phyloP scores from a whole-genome alignment of 208 protist species.

The Wallacemonas rigidus region DNA sequence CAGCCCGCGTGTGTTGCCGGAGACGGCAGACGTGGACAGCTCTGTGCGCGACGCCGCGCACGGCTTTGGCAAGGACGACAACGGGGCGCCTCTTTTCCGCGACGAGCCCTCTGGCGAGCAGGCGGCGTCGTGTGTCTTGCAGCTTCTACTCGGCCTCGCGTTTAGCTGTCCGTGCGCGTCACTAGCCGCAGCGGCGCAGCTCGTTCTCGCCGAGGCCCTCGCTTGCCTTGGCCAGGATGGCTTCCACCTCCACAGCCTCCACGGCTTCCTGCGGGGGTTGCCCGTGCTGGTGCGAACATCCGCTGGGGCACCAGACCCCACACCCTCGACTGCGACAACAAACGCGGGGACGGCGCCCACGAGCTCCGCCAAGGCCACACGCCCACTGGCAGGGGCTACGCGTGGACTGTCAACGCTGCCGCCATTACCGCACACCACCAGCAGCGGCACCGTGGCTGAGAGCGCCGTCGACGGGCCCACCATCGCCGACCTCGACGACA shows the following conservation, averaged over 20 bases:
- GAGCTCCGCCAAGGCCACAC: not conserved
- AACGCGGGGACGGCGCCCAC: not conserved
- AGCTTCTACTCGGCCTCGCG: constrained; percentile 53
- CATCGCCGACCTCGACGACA: not conserved
- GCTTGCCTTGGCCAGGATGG: not conserved
- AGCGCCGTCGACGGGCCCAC: not conserved
- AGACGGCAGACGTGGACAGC: not conserved
- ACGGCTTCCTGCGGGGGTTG: constrained; percentile 14
- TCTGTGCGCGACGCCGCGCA: not conserved
- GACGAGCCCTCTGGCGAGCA: constrained; percentile 26
- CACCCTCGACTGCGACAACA: not conserved
- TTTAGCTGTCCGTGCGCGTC: constrained; percentile 75
- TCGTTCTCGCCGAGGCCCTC: constrained; percentile 51
- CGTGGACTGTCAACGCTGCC: constrained; percentile 2
- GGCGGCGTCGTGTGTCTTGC: constrained; percentile 40
- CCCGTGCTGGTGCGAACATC: constrained; percentile 3
- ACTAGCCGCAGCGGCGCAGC: constrained; percentile 56
- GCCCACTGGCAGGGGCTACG: not conserved
- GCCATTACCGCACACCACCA: constrained; percentile 2
- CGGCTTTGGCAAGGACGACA: constrained; percentile 12
- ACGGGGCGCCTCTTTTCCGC: constrained; percentile 4
- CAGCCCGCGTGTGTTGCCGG: no score
- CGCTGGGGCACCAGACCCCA: not conserved
- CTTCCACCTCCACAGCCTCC: constrained; percentile 16
- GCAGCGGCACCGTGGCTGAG: not conserved